phyloP scores from a whole-genome alignment of 2,329 filamentous ascomycete genomes.

The Thelonectria rubi region DNA sequence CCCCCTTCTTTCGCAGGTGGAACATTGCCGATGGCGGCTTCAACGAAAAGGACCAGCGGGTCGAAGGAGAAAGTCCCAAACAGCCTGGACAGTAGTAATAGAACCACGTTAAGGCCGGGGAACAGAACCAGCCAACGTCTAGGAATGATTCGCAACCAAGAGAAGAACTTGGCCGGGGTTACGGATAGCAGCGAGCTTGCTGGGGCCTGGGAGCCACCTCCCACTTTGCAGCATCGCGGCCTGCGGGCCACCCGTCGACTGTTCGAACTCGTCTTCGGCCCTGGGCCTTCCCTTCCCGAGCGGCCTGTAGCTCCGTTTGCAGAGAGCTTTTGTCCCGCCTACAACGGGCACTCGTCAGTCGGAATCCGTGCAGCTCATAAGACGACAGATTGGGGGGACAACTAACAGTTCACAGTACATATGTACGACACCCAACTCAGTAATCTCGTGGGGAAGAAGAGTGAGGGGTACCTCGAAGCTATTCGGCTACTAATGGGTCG shows the following conservation, averaged over 20 bases:
- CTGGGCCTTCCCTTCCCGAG: not conserved
- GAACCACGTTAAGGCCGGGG: not conserved
- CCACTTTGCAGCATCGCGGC: not conserved
- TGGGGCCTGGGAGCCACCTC: not conserved
- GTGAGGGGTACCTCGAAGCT: slow-evolving; percentile 3
- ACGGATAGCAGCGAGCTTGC: not conserved
- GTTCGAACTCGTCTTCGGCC: not conserved
- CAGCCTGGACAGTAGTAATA: not conserved
- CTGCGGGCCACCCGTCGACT: not conserved
- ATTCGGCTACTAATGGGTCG: slow-evolving; percentile 15
- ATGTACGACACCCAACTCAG: not conserved
- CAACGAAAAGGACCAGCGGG: not conserved
- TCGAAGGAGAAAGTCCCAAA: not conserved
- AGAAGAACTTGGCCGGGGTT: not conserved
- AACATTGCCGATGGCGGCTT: not conserved
- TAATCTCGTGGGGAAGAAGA: slow-evolving; percentile 22
- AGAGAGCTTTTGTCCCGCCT: not conserved
- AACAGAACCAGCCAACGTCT: not conserved
- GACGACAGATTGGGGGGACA: not conserved
- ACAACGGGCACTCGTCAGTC: not conserved
- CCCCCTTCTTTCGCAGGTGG: not conserved
- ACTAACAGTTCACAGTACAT: not conserved
- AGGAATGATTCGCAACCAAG: too few species aligned
- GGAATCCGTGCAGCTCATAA: slow-evolving; percentile 9
- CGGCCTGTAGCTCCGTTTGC: not conserved